phyloP scores from a whole-genome alignment of 345 rosid genomes.

The thale cress (Arabidopsis thaliana) region TAIR10.1 NC_003076.8:23735001-23735500 shows the following conservation, averaged over 20 bases:
- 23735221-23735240: constrained; percentile 55
- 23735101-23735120: constrained; percentile 47
- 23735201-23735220: constrained; percentile 69
- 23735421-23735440: constrained; percentile 60
- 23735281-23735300: constrained; percentile 66
- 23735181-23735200: constrained; percentile 74
- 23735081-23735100: constrained; percentile 58
- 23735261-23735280: constrained; percentile 65
- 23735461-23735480: constrained; percentile 76
- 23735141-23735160: constrained; percentile 61
- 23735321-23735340: constrained; percentile 78
- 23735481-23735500: constrained; percentile 45
- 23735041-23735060: constrained; percentile 40
- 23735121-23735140: constrained; percentile 58
- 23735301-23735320: constrained; percentile 74
- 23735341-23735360: constrained; percentile 81
- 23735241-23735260: constrained; percentile 58
- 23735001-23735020: background rate
- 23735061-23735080: constrained; percentile 68
- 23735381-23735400: constrained; percentile 73
- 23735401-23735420: constrained; percentile 83
- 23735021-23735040: background rate
- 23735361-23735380: constrained; percentile 84
- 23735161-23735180: constrained; percentile 78
- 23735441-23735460: constrained; percentile 70